Base-by-base conservation (phyloP, 495 filamentous ascomycete species). In the Xeromyces bisporus region DNA sequence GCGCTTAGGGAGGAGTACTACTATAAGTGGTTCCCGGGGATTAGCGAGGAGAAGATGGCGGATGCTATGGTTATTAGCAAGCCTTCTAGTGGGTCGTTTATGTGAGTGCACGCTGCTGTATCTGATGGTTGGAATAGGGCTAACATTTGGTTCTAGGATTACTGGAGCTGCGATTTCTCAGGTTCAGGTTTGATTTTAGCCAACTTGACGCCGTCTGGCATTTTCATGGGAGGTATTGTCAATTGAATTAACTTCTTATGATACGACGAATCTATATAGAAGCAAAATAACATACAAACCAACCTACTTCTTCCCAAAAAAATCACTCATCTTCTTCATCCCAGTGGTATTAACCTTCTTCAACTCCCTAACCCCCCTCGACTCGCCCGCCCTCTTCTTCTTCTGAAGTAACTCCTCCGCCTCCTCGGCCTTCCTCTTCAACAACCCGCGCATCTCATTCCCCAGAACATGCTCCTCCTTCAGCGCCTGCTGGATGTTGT, bases 311-410 rank as follows among this genome's bases (percentile, higher is more conserved):
- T 86, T 93, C 23, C 65, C 68, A 50, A 97, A 97, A 51, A 96
- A 97, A 37, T 75, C 69, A 41, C 83, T 93, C 73, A 97, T 69
- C 64, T 93, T 96, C 66, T 80, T 83, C 89, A 99, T 99, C 15
- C 89, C 91, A 10, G 45, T 70, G 0, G 74, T 83, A 48, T 93
- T 78, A 9, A 80, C 87, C 58, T 94, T 96, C 49, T 76, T 77
- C 43, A 99, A 46, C 23, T 86, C 66, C 42, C 67, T 73, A 1
- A 93, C 71, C 0, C 68, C 85, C 12, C 69, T 62, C 39, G 77
- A 87, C 55, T 81, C 69, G 9, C 63, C 62, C 6, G 65, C 66
- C 50, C 82, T 83, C 40, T 72, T 73, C 32, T 69, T 69, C 56
- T 73, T 77, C n/a, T n/a, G n/a, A n/a, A n/a, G n/a, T n/a, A n/a